Evolutionary conservation across 108 stramenopile genomes (phyloP), one percentile per base, ranked within the genome.

Genomic region (Skeletonema marinoi): DNA sequence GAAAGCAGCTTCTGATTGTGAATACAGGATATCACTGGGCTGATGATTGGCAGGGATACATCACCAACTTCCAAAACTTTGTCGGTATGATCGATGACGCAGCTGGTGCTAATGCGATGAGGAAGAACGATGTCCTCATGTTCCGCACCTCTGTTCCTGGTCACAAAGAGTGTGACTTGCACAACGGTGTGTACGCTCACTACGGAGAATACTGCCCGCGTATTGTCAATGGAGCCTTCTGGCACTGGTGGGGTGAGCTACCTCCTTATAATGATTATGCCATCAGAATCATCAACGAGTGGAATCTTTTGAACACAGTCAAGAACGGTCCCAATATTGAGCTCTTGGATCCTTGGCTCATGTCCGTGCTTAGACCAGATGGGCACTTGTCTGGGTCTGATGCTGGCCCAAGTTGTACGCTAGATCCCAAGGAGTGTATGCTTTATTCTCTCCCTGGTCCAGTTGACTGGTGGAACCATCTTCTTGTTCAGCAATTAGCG

Each of bases 391-490:
- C 84, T 8, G 78, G 73, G 10, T 56, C 70, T 35, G 87, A 86
- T 75, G 80, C 70, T 7, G 80, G 78, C 3, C 68, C 68, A 7
- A 77, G 32, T 54, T 77, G 76, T 56, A 7, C 38, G 0, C 11
- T 69, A 48, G 68, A 70, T 12, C 35, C 69, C 12, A 19, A 70
- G 13, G 80, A 80, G 41, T 86, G 87, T 60, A 65, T 88, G 83
- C 82, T 84, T 17, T 88, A 86, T 48, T 68, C 67, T 41, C 35
- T 77, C 11, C 87, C 87, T 14, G 87, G 87, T n/a, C 87, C 87
- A 17, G 71, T 78, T 31, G 87, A 88, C 42, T 88, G 82, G 82
- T 88, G 87, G 87, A 88, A 85, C 62, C 85, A 88, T 70, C 59
- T 88, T 9, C 60, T 88, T n/a, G 70, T 85, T 10, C 73, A 25